These are phyloP conservation scores for Gynostemma pentaphyllum DNA, from an alignment of 306 rosid species.

Conservation along the genomic window DNA sequence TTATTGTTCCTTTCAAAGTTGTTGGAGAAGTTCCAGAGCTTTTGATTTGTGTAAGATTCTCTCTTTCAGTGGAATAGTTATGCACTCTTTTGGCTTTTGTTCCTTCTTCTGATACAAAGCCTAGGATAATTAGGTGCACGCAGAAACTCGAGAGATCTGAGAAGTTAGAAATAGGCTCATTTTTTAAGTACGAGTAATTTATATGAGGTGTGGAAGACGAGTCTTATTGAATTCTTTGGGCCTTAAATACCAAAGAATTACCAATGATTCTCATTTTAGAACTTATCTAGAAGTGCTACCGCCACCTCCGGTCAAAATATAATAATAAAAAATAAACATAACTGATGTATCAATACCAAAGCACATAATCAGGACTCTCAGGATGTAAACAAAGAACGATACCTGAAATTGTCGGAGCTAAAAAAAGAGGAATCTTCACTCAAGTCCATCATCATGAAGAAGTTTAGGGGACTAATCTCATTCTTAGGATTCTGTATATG, in stretches of 20 bases:
- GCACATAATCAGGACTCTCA: too few relatives aligned
- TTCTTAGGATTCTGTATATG: constrained; percentile 25
- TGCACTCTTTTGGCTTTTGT: not conserved
- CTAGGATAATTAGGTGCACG: too few relatives aligned
- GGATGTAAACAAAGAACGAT: not conserved
- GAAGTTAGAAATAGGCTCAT: too few relatives aligned
- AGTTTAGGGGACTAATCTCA: constrained; percentile 49
- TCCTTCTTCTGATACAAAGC: too few relatives aligned
- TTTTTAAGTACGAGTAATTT: too few relatives aligned
- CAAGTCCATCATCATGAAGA: constrained; percentile 45
- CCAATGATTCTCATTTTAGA: not conserved
- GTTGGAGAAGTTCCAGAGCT: not conserved
- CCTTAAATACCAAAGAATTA: not conserved
- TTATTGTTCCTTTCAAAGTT: not conserved
- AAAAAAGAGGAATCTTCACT: constrained; percentile 50
- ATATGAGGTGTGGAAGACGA: not conserved
- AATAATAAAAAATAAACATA: too few relatives aligned
- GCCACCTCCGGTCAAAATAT: too few relatives aligned
- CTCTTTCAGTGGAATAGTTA: not conserved
- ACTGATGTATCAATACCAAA: too few relatives aligned
- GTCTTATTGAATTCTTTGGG: not conserved
- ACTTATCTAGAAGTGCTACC: too few relatives aligned
- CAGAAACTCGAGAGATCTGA: too few relatives aligned
- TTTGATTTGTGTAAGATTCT: not conserved
- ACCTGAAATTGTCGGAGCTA: constrained; percentile 60